Evolutionary conservation across 2,329 filamentous ascomycete species (phyloP), one percentile per base, ranked within the genome.

Genomic region (Lecanicillium sp.): DNA sequence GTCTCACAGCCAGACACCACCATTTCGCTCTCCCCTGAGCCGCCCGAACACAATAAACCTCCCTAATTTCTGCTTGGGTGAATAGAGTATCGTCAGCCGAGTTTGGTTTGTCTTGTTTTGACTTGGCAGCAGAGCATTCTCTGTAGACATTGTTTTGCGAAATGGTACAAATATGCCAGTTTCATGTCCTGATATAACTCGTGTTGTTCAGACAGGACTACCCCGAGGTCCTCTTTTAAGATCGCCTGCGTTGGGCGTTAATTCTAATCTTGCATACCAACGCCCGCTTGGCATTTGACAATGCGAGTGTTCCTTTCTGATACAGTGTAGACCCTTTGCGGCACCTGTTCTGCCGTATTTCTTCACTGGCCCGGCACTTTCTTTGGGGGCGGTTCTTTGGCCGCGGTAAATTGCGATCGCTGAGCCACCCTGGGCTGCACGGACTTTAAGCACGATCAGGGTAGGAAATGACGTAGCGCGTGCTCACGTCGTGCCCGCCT

Each of bases 281-380:
- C 5, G 35, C 14, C 14, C 5, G 4, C 23, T 26, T 39, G 37
- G 37, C 23, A 24, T 39, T 19, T 6, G 15, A 3, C 11, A 14
- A 8, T 36, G 11, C n/a, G 10, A 26, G 14, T 39, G 10, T 23
- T 3, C 19, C 11, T 9, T 24, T 3, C 12, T 11, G 8, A n/a
- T 9, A 20, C 3, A 19, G 9, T 3, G 20, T 21, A 5, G 11
- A 23, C 2, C 3, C 11, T 23, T 37, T 37, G 63, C 35, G 32
- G 32, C 5, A 35, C 12, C 6, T n/a, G 32, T 5, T 35, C 6
- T 9, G 32, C 6, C 17, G n/a, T 7, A 15, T 5, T n/a, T 35
- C 6, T 35, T 35, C 17, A n/a, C n/a, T n/a, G n/a, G n/a, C n/a
- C n/a, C n/a, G n/a, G n/a, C n/a, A n/a, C n/a, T n/a, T n/a, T n/a